Conservation (phyloP, 768 basidiomycete species). For the Suillus clintonianus region DNA sequence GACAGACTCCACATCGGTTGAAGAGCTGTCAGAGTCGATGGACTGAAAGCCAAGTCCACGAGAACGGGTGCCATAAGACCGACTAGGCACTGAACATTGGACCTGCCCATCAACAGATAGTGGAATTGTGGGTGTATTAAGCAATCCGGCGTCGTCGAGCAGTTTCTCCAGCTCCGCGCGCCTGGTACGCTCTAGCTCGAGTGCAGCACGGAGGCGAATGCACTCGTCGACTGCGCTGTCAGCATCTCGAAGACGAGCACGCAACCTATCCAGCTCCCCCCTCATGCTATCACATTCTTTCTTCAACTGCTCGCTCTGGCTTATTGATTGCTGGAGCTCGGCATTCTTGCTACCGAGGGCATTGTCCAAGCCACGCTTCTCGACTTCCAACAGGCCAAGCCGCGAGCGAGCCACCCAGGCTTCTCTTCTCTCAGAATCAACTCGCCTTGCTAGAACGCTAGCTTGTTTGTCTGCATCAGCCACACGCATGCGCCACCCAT, state of each 20-base stretch:
- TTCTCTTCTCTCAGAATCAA: slow-evolving; percentile 80
- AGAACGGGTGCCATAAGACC: slow-evolving; percentile 32
- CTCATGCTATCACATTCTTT: slow-evolving; percentile 33
- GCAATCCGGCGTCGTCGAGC: slow-evolving; percentile 46
- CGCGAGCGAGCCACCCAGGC: slow-evolving; percentile 83
- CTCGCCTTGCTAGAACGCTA: slow-evolving; percentile 60
- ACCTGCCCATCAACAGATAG: slow-evolving; percentile 14
- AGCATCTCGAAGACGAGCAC: slow-evolving; percentile 32
- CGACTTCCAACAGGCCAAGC: slow-evolving; percentile 63
- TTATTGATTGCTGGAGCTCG: slow-evolving; percentile 30
- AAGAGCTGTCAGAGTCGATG: slow-evolving; percentile 63
- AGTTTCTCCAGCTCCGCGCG: slow-evolving; percentile 55
- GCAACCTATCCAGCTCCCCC: slow-evolving; percentile 27
- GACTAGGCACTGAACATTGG: slow-evolving; percentile 19
- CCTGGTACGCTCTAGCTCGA: slow-evolving; percentile 42
- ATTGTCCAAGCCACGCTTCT: slow-evolving; percentile 60
- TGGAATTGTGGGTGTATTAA: slow-evolving; percentile 45
- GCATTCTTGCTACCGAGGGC: slow-evolving; percentile 39
- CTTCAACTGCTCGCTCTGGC: slow-evolving; percentile 24
- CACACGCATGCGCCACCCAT: slow-evolving; percentile 82
- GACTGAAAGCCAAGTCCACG: slow-evolving; percentile 46
- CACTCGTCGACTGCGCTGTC: slow-evolving; percentile 26
- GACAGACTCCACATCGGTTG: slow-evolving; percentile 67
- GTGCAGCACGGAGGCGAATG: slow-evolving; percentile 27
- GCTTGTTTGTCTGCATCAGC: slow-evolving; percentile 74